A percentile compares a stretch with the other conserved stretches of the same genome.
Conservation (phyloP, 2,329 filamentous ascomycete genomes). For the Dothistroma septosporum region DNA sequence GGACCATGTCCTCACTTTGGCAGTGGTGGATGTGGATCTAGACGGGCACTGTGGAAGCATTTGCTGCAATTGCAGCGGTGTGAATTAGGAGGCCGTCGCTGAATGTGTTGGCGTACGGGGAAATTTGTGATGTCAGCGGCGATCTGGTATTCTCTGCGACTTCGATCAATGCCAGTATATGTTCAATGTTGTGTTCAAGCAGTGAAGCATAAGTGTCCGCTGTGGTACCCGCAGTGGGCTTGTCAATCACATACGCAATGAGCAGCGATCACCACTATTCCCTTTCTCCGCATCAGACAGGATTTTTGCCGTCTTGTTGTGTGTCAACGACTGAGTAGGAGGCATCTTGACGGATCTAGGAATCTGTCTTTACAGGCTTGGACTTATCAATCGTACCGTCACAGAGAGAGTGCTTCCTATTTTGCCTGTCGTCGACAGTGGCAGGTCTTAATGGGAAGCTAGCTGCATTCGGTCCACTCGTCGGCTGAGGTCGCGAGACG, state of each 20-base stretch:
- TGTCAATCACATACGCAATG: conserved; percentile 19
- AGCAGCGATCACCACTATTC: conserved; percentile 23
- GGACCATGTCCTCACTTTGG: conserved; percentile 23
- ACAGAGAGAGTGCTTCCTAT: not conserved
- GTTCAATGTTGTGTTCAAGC: conserved; percentile 25
- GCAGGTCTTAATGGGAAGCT: not conserved
- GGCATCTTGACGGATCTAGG: not conserved
- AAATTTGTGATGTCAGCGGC: conserved; percentile 29
- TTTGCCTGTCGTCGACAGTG: not conserved
- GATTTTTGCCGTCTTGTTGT: conserved; percentile 23
- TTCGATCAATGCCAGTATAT: conserved; percentile 27
- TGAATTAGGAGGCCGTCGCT: conserved; percentile 27
- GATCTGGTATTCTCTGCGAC: conserved; percentile 31
- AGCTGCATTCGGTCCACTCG: not conserved
- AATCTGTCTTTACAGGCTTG: not conserved
- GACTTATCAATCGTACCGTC: not conserved
- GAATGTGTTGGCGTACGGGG: conserved; percentile 31
- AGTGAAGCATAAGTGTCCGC: not conserved
- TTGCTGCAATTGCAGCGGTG: conserved; percentile 25
- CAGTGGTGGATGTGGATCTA: conserved; percentile 33
- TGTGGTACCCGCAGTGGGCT: not conserved
- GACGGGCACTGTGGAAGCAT: conserved; percentile 26
- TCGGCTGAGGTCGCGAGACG: not conserved
- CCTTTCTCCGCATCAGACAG: conserved; percentile 21
- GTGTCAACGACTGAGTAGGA: not conserved